Conservation (phyloP, 768 basidiomycete species). For the Amyloporia xantha region DNA sequence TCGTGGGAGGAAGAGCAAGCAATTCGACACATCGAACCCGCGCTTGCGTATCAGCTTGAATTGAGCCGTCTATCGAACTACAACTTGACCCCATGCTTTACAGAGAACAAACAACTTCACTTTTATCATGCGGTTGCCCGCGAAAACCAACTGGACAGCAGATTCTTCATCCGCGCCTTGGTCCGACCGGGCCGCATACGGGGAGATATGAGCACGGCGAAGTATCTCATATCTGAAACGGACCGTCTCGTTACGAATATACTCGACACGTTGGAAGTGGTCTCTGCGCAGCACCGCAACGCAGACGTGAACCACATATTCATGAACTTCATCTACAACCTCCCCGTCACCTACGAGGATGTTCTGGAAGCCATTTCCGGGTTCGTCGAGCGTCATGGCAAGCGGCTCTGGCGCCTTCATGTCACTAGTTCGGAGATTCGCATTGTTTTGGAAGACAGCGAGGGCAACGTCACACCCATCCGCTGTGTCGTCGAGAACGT, state of each 20-base stretch:
- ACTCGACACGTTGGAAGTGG: slow-evolving; percentile 92
- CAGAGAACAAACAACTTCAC: slow-evolving; percentile 96
- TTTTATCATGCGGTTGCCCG: slow-evolving; percentile 93
- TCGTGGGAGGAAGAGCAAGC: slow-evolving; percentile 91
- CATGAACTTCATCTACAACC: slow-evolving; percentile 98
- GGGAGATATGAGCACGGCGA: slow-evolving; percentile 89
- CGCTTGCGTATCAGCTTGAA: slow-evolving; percentile 95
- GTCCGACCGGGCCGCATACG: slow-evolving; percentile 92
- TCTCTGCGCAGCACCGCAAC: slow-evolving; percentile 81
- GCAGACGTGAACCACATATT: slow-evolving; percentile 99
- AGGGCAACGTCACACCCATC: slow-evolving; percentile 93
- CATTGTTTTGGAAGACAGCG: slow-evolving; percentile 87
- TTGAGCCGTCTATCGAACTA: slow-evolving; percentile 95
- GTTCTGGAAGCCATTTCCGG: slow-evolving; percentile 97
- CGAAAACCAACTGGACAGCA: slow-evolving; percentile 95
- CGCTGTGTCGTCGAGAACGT: slow-evolving; percentile 98
- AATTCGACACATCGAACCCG: slow-evolving; percentile 97
- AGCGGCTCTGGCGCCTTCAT: slow-evolving; percentile 95
- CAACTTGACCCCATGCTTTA: slow-evolving; percentile 92
- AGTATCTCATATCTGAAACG: slow-evolving; percentile 97
- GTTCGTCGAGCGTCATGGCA: slow-evolving; percentile 98
- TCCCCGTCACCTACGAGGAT: slow-evolving; percentile 92
- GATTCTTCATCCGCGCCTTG: slow-evolving; percentile 97
- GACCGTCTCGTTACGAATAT: slow-evolving; percentile 93
- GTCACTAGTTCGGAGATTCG: slow-evolving; percentile 98